Conservation (phyloP, 257 asterid species). For the Solanum virginianum region DNA sequence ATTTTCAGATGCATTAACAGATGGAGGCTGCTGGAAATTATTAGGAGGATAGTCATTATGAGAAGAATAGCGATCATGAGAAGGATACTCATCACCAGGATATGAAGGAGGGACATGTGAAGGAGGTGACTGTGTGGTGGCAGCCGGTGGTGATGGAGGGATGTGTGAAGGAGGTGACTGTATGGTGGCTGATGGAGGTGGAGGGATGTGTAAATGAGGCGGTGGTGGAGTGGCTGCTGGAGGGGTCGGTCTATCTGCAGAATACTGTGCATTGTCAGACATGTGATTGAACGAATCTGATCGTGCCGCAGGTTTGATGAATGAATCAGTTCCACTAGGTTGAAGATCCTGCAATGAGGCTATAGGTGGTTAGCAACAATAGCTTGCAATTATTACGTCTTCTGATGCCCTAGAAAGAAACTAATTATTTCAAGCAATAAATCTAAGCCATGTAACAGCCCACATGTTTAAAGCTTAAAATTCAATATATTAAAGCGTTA, state of each 20-base stretch:
- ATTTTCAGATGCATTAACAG: conserved; percentile 29
- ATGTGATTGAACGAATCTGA: conserved; percentile 2
- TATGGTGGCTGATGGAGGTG: conserved; percentile 17
- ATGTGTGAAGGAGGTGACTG: conserved; percentile 21
- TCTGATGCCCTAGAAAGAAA: neutral
- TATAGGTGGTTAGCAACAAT: neutral
- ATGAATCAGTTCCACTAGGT: conserved; percentile 19
- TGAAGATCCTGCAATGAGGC: conserved; percentile 44
- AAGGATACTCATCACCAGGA: conserved; percentile 10
- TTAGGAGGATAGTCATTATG: conserved; percentile 16
- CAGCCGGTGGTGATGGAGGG: conserved; percentile 14
- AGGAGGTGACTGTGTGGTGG: conserved; percentile 25
- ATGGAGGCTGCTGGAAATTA: conserved; percentile 26
- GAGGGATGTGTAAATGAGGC: conserved; percentile 10
- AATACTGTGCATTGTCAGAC: conserved; percentile 19
- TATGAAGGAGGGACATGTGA: conserved; percentile 9
- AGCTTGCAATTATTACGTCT: neutral
- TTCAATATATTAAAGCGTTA: neutral
- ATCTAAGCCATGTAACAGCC: neutral
- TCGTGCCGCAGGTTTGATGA: conserved; percentile 16
- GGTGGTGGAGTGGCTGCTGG: conserved; percentile 21
- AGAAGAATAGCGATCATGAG: conserved; percentile 7
- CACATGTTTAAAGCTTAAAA: neutral
- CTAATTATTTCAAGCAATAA: neutral
- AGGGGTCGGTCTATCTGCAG: conserved; percentile 19